Conservation (phyloP, 768 basidiomycete genomes). For the Russula virescens region DNA sequence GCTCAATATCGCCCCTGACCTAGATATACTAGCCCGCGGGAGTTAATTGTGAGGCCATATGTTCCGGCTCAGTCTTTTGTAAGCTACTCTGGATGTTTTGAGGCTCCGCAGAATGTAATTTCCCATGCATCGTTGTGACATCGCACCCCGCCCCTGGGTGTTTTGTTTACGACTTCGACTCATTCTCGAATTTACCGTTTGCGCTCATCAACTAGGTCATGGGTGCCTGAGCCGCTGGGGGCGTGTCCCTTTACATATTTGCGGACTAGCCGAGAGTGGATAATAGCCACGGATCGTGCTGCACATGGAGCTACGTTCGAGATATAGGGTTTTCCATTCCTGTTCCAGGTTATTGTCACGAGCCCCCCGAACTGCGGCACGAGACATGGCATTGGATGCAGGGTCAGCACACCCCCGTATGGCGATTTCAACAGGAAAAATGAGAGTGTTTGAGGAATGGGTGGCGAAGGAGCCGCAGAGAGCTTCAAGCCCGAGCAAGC, state of each 20-base stretch:
- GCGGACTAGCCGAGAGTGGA: neutral
- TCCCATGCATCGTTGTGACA: neutral
- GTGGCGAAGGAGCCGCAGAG: too few relatives aligned
- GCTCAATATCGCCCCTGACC: neutral
- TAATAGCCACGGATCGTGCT: neutral
- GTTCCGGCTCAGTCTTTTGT: neutral
- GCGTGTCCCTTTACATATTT: neutral
- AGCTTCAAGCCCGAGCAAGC: too few relatives aligned
- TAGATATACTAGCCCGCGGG: neutral
- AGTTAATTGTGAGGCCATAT: neutral
- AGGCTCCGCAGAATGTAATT: neutral
- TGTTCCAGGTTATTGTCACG: slow-evolving; percentile 7
- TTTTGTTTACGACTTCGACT: neutral
- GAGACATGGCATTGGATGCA: neutral
- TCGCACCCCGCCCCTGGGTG: neutral
- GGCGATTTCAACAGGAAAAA: neutral
- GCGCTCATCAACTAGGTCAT: neutral
- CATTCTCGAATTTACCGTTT: neutral
- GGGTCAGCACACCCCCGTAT: neutral
- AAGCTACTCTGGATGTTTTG: neutral
- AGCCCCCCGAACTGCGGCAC: neutral
- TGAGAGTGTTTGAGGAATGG: too few relatives aligned
- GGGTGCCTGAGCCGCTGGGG: neutral
- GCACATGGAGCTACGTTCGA: neutral
- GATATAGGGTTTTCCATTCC: neutral